phyloP scores from a whole-genome alignment of 768 basidiomycete genomes.

The Antrodiella citrinella region DNA sequence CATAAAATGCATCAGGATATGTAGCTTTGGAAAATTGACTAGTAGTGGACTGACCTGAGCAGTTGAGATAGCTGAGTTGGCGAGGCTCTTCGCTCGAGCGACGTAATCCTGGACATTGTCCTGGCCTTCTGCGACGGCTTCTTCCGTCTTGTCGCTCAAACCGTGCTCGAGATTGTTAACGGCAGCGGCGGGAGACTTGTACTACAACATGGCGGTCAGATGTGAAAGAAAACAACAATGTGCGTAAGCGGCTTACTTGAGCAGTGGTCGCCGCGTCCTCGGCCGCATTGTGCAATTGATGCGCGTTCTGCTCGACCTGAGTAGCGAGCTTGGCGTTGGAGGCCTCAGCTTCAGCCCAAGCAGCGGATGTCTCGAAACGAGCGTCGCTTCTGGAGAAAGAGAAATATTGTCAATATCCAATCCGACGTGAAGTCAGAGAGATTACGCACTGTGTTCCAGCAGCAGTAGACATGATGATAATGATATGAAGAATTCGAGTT shows the following conservation, averaged over 20 bases:
- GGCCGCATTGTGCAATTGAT: constrained; percentile 37
- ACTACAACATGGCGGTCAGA: constrained; percentile 6
- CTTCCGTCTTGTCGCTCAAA: constrained; percentile 32
- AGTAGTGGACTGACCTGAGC: constrained; percentile 34
- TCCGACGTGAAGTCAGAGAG: too few species aligned
- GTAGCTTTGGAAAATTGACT: neutral
- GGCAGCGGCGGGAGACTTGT: constrained; percentile 18
- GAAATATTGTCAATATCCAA: too few species aligned
- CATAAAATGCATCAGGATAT: neutral
- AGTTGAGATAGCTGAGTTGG: constrained; percentile 32
- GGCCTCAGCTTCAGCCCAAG: constrained; percentile 41
- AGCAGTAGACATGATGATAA: neutral
- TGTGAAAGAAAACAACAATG: neutral
- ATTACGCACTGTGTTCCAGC: neutral
- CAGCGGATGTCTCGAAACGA: constrained; percentile 46
- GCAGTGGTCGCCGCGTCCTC: constrained; percentile 44
- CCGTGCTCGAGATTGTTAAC: constrained; percentile 23
- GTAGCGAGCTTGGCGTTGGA: constrained; percentile 31
- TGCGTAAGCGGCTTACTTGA: constrained; percentile 28
- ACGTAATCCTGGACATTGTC: constrained; percentile 44
- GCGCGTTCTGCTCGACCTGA: constrained; percentile 41
- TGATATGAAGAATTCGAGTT: too few species aligned
- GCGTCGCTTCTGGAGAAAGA: constrained; percentile 18
- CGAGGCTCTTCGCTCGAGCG: constrained; percentile 45
- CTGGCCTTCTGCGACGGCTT: constrained; percentile 51